These are phyloP conservation scores for Aspergillus steynii DNA, from an alignment of 495 filamentous ascomycete genomes.

Conservation along the genomic window DNA sequence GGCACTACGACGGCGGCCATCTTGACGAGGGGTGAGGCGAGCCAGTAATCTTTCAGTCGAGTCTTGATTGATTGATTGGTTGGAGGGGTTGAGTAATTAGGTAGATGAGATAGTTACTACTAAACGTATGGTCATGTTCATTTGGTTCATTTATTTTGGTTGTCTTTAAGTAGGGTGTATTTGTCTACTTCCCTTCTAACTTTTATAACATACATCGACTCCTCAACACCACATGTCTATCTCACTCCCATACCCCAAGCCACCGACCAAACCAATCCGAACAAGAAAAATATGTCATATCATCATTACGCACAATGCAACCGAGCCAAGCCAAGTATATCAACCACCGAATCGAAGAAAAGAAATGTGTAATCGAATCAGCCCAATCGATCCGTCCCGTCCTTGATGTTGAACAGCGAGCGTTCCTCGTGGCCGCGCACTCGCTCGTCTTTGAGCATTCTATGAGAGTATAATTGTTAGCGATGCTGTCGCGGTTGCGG, in stretches of 20 bases:
- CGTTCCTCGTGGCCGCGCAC: slow-evolving; percentile 60
- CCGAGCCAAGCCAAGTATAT: not conserved
- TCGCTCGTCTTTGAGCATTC: slow-evolving; percentile 93
- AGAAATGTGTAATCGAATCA: slow-evolving; percentile 30
- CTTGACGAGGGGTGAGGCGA: slow-evolving; percentile 63
- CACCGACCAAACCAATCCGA: no score
- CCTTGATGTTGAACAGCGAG: slow-evolving; percentile 72
- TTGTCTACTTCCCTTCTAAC: no score
- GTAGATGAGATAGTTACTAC: not conserved
- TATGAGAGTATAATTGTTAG: slow-evolving; percentile 15
- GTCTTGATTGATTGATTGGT: not conserved
- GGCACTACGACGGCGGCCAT: slow-evolving; percentile 79
- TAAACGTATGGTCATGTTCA: not conserved
- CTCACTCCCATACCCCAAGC: no score
- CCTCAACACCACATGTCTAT: no score
- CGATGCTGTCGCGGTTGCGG: not conserved
- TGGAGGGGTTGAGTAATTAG: not conserved
- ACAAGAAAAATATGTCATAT: not conserved
- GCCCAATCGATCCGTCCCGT: slow-evolving; percentile 72
- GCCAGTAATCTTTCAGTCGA: slow-evolving; percentile 17
- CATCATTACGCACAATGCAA: not conserved
- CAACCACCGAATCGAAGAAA: not conserved
- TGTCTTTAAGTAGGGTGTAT: not conserved
- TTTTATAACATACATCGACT: no score
- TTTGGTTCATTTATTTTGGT: not conserved